Conservation (phyloP, 1,284 basidiomycete species). For the Lentinula novae-zelandiae region DNA sequence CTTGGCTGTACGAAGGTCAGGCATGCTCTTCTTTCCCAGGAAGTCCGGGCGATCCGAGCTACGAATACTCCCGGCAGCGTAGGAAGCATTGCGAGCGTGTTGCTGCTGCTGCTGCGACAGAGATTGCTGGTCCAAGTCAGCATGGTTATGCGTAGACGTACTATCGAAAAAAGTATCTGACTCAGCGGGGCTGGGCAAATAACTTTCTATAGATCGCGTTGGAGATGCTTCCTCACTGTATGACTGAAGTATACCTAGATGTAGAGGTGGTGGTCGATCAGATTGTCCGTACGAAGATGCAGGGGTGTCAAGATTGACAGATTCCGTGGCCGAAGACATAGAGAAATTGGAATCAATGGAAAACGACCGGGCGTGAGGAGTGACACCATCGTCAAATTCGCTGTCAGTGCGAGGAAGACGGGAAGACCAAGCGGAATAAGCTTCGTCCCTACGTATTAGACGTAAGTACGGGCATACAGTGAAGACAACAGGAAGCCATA, state of each 20-base stretch:
- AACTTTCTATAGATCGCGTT: slow-evolving; percentile 51
- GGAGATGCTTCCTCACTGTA: slow-evolving; percentile 40
- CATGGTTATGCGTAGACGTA: slow-evolving; percentile 21
- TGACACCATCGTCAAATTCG: slow-evolving; percentile 32
- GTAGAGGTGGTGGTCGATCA: slow-evolving; percentile 48
- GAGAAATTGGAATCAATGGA: slow-evolving; percentile 62
- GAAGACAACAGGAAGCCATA: slow-evolving; percentile 18
- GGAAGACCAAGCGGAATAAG: slow-evolving; percentile 36
- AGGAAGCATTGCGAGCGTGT: slow-evolving; percentile 61
- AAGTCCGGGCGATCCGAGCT: slow-evolving; percentile 36
- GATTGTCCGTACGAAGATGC: slow-evolving; percentile 22
- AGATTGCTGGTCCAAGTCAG: slow-evolving; percentile 16
- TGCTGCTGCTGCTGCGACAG: slow-evolving; percentile 18
- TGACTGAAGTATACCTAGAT: slow-evolving; percentile 41
- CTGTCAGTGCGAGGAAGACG: slow-evolving; percentile 33
- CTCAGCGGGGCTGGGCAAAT: slow-evolving; percentile 57
- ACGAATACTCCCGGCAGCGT: slow-evolving; percentile 36
- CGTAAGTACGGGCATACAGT: slow-evolving; percentile 7
- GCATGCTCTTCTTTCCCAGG: slow-evolving; percentile 78
- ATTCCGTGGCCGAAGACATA: slow-evolving; percentile 41
- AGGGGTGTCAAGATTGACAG: slow-evolving; percentile 25
- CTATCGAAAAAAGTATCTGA: slow-evolving; percentile 41
- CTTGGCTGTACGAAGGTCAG: slow-evolving; percentile 71
- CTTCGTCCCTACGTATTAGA: slow-evolving; percentile 32
- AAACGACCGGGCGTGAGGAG: slow-evolving; percentile 56